Evolutionary conservation across 2,329 filamentous ascomycete genomes (phyloP).

Genomic region (Fusarium tuaranense): DNA sequence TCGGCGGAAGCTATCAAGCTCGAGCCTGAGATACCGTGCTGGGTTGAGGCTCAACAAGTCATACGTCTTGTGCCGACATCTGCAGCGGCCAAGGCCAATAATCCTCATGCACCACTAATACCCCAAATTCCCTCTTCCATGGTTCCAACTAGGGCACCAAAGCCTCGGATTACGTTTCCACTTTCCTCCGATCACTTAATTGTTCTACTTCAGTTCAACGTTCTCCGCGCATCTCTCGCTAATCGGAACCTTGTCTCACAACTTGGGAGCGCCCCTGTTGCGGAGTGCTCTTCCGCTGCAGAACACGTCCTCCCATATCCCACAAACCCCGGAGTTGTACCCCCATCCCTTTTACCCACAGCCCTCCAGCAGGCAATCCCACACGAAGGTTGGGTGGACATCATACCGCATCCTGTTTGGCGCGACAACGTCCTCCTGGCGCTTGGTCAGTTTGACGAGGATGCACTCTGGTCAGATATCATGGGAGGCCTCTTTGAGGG

Average conservation of each 20-base stretch:
- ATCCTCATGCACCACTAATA: background rate
- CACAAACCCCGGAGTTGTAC: background rate
- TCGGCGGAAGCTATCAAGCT: too few relatives aligned
- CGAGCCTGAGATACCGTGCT: background rate
- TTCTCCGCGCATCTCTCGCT: background rate
- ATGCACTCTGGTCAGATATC: slow-evolving; percentile 57
- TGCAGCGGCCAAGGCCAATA: background rate
- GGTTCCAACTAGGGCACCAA: too few relatives aligned
- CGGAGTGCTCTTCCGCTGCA: background rate
- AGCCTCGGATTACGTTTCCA: background rate
- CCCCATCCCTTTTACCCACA: background rate
- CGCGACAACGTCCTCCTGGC: slow-evolving; percentile 54
- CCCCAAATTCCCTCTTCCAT: background rate
- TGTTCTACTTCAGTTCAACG: slow-evolving; percentile 5
- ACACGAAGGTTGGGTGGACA: slow-evolving; percentile 56
- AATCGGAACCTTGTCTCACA: background rate
- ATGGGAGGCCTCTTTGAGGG: slow-evolving; percentile 58
- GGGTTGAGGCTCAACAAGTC: background rate
- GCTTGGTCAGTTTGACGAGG: slow-evolving; percentile 54
- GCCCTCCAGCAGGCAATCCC: slow-evolving; percentile 41
- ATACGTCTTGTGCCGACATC: background rate
- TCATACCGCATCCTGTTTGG: slow-evolving; percentile 50
- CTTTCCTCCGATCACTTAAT: slow-evolving; percentile 10
- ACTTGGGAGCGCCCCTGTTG: background rate
- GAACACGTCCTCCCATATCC: background rate